Evolutionary conservation across 257 asterid species (phyloP), one percentile per base, ranked within the genome.

Genomic region (Lycium barbarum): DNA sequence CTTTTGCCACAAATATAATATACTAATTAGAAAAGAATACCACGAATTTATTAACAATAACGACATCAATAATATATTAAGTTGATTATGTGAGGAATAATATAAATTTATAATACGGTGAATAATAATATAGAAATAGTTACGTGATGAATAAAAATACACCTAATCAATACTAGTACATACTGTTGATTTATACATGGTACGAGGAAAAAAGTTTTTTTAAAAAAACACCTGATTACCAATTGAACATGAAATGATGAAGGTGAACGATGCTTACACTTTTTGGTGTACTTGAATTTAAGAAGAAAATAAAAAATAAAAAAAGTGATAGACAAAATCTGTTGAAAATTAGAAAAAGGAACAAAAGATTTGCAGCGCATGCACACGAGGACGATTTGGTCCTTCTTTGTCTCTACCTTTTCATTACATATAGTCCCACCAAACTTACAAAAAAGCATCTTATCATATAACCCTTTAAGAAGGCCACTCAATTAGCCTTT

Each of bases 221-320:
- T 40, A 13, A 54, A 15, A 58, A 58, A 17, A 62, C 14, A 62
- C 22, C 2, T 20, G 71, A 63, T 22, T 22, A 8, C 71, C 7
- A 20, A 63, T 66, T 66, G 15, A 68, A 67, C 26, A 68, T 68
- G 53, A 68, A 38, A 38, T 70, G 78, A 70, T 70, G 51, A 66
- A 66, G 33, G 43, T 20, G 43, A 74, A 74, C 20, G 62, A 49
- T 49, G 45, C 81, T 49, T 43, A 7, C 22, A 49, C 62, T 74
- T 49, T 74, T 38, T 5, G 3, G 59, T 38, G 45, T 40, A 38
- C 43, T 38, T 38, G 43, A 40, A 6, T 40, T 40, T 40, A 40
- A 6, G 45, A 40, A 40, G 45, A 2, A 40, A 40, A 40, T n/a
- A n/a, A n/a, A 2, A 10, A 26, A 65, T 22, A 22, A 33, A 8